Evolutionary conservation across 2,329 filamentous ascomycete species (phyloP).

Genomic region (Aspergillus aculeatinus): DNA sequence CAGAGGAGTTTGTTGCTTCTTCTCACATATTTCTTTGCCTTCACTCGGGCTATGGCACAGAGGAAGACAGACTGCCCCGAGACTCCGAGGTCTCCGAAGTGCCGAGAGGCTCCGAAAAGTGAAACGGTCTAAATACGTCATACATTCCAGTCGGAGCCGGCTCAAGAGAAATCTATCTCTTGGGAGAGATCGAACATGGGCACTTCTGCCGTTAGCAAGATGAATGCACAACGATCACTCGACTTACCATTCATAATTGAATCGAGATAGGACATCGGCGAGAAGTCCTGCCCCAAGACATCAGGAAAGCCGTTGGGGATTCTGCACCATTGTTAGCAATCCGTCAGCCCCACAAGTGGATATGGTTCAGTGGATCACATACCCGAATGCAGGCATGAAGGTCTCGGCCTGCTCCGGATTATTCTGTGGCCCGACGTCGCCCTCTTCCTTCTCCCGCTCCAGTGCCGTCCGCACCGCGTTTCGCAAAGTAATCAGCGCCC

Average conservation of each 20-base stretch:
- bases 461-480: slow-evolving; percentile 21
- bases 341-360: background rate
- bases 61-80: background rate
- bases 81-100: background rate
- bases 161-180: slow-evolving; percentile 6
- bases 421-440: background rate
- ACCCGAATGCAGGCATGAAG: background rate
- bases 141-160: background rate
- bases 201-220: slow-evolving; percentile 13
- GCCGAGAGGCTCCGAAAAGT: slow-evolving; percentile 12
- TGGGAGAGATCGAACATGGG: slow-evolving; percentile 27
- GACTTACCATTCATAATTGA: slow-evolving; percentile 31
- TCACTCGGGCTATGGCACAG: background rate
- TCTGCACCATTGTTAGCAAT: slow-evolving; percentile 4
- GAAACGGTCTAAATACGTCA: background rate
- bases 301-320: slow-evolving; percentile 20
- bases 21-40: background rate
- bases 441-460: slow-evolving; percentile 14
- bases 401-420: background rate
- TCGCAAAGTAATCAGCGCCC: slow-evolving; percentile 27
- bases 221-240: background rate
- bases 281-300: slow-evolving; percentile 18
- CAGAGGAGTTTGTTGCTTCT: background rate
- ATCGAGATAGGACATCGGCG: slow-evolving; percentile 28
- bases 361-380: background rate